A percentile compares a stretch with the other conserved stretches of the same genome.
Evolutionary conservation across 352 stramenopile genomes (phyloP).

Genomic region (Globisporangium heterothallicum): DNA sequence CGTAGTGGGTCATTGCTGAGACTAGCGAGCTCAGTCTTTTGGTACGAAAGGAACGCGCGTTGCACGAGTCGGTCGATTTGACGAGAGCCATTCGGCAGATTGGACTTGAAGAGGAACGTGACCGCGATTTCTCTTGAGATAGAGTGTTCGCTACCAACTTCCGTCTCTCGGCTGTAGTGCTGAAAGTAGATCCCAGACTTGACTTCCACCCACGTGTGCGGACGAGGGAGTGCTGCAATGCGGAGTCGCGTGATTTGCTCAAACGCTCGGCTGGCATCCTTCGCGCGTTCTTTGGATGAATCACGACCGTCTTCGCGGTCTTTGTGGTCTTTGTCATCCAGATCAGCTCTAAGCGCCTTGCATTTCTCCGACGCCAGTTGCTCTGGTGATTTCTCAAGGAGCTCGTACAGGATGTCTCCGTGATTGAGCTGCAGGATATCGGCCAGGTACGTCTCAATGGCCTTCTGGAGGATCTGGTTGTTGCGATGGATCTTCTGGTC

Average conservation of each 20-base stretch:
- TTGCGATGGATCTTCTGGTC: conserved; percentile 30
- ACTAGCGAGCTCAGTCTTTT: conserved; percentile 3
- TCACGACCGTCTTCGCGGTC: too few species aligned
- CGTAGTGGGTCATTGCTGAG: conserved; percentile 15
- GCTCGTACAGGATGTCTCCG: conserved; percentile 38
- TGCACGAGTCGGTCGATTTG: conserved; percentile 28
- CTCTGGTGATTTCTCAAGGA: conserved; percentile 18
- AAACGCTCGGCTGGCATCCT: too few species aligned
- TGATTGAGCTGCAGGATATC: conserved; percentile 27
- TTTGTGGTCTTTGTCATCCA: too few species aligned
- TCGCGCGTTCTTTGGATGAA: too few species aligned
- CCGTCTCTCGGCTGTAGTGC: conserved; percentile 2
- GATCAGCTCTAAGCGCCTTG: too few species aligned
- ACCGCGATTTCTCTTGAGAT: conserved; percentile 18
- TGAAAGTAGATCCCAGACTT: conserved; percentile 26
- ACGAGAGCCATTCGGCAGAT: conserved; percentile 16
- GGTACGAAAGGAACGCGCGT: conserved; percentile 27
- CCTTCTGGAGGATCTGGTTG: conserved; percentile 34
- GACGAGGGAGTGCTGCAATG: conserved; percentile 67
- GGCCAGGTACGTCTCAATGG: conserved; percentile 33
- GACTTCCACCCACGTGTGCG: conserved; percentile 36
- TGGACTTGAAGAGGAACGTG: conserved; percentile 19
- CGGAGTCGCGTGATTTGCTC: too few species aligned
- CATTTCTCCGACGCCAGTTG: conserved; percentile 29
- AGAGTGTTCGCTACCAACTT: conserved; percentile 5